Percentiles rank a stretch among this genome's conserved stretches.
Evolutionary conservation across 306 rosid species (phyloP).

Genomic region (Trifolium subterraneum): DNA sequence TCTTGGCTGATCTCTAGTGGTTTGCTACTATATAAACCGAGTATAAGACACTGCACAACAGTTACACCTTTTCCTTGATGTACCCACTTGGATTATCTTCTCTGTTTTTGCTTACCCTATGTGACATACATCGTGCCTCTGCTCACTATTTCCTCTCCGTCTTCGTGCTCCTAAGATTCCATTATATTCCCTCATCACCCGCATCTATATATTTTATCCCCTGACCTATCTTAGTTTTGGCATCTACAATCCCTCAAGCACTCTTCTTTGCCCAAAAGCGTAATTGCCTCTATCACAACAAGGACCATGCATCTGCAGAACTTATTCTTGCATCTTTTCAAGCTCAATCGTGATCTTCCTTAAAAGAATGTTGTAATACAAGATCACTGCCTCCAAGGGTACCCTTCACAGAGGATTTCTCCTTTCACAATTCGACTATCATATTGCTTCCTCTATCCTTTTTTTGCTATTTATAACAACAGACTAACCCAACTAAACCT

Average conservation of each 20-base stretch:
- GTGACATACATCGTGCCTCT: background rate
- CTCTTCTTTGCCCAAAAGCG: background rate
- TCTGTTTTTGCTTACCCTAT: background rate
- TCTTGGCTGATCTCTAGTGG: background rate
- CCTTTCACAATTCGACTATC: background rate
- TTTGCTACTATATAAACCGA: background rate
- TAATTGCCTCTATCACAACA: background rate
- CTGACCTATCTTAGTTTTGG: background rate
- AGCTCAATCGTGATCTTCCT: background rate
- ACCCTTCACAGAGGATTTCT: background rate
- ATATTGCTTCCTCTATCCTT: background rate
- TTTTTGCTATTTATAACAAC: background rate
- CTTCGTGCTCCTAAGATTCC: background rate
- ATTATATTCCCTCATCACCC: background rate
- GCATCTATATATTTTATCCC: background rate
- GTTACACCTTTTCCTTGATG: background rate
- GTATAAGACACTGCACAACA: background rate
- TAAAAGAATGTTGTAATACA: background rate
- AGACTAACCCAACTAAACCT: background rate
- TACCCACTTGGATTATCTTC: background rate
- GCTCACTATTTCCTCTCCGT: no score
- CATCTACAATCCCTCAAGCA: background rate
- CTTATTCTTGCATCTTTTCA: background rate
- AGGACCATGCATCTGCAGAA: background rate
- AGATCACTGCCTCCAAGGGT: background rate